Conservation (phyloP, 306 rosid species). For the Glycine soja region DNA sequence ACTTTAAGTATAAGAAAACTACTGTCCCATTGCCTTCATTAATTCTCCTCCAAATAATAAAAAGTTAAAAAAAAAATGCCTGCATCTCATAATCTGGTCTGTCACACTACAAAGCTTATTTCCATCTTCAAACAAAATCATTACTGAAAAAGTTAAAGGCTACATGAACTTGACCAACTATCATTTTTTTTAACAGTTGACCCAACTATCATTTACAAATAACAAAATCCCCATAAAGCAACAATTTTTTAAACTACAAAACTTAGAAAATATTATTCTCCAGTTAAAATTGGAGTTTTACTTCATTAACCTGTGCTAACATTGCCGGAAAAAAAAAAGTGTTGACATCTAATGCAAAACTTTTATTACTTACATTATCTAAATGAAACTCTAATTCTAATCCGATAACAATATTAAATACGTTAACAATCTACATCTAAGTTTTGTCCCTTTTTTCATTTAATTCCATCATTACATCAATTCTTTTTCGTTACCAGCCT, state of each 20-base stretch:
- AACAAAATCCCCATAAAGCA: background rate
- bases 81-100: background rate
- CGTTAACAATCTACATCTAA: too few relatives aligned
- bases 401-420: too few relatives aligned
- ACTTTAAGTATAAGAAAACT: background rate
- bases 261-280: background rate
- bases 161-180: background rate
- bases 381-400: too few relatives aligned
- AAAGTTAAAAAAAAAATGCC: background rate
- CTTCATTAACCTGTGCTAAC: background rate
- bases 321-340: too few relatives aligned
- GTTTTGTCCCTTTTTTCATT: too few relatives aligned
- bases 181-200: too few relatives aligned
- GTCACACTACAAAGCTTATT: constrained; percentile 2
- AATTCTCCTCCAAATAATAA: background rate
- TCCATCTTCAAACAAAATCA: background rate
- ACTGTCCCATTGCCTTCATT: constrained; percentile 13
- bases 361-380: too few relatives aligned
- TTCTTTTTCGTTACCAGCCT: too few relatives aligned
- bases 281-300: background rate
- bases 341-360: too few relatives aligned
- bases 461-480: too few relatives aligned
- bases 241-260: background rate
- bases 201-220: background rate
- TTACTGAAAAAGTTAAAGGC: background rate